Evolutionary conservation across 2,329 filamentous ascomycete species (phyloP).

Genomic region (Penicillium sp.): DNA sequence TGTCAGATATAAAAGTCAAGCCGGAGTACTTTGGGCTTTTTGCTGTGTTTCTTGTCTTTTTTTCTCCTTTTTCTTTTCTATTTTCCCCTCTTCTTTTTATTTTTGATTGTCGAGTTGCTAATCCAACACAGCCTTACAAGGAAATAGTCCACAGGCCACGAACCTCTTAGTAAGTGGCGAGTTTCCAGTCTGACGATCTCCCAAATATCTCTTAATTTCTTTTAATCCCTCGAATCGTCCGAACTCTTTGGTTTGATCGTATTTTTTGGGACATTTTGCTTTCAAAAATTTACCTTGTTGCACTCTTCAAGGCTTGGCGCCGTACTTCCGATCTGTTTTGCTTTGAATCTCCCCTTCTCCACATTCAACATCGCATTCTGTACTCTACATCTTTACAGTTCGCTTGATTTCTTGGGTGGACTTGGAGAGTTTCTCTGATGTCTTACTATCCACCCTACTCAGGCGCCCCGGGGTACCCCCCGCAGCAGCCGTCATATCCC

Average conservation of each 20-base stretch:
- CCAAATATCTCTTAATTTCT: not conserved
- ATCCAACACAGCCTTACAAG: constrained; percentile 7
- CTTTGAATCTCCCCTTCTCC: constrained; percentile 20
- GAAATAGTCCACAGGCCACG: not conserved
- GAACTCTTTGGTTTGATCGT: not conserved
- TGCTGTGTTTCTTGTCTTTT: not conserved
- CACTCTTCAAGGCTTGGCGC: constrained; percentile 16
- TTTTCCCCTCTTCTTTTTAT: not conserved
- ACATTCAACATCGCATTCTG: constrained; percentile 13
- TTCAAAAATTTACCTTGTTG: not conserved
- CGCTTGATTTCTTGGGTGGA: constrained; percentile 4
- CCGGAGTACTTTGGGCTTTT: not conserved
- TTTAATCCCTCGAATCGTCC: not conserved
- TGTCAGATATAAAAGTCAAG: constrained; percentile 13
- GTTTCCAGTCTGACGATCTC: constrained; percentile 1
- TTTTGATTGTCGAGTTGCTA: not conserved
- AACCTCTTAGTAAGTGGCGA: constrained; percentile 9
- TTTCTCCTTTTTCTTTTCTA: not conserved
- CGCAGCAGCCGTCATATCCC: constrained; percentile 41
- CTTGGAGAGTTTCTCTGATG: constrained; percentile 42
- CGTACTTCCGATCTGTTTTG: constrained; percentile 19
- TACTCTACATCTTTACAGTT: constrained; percentile 5
- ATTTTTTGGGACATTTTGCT: not conserved
- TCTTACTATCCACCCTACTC: constrained; percentile 62
- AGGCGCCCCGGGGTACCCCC: constrained; percentile 56